Percentiles rank a stretch among this genome's conserved stretches.
Evolutionary conservation across 2,329 filamentous ascomycete genomes (phyloP).

Genomic region (Fusarium transvaalense): DNA sequence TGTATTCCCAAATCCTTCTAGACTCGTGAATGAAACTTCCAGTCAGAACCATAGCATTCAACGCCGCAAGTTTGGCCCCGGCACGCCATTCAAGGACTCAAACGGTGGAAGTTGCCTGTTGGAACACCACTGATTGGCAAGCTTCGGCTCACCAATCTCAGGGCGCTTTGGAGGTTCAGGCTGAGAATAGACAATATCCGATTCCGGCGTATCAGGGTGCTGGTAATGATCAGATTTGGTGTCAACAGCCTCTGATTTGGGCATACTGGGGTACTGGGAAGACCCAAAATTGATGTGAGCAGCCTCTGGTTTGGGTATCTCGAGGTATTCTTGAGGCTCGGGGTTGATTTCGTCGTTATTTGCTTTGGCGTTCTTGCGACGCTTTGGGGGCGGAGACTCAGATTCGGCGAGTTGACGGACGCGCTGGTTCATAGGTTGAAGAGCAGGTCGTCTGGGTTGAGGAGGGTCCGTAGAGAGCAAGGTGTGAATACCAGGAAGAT

Average conservation of each 20-base stretch:
- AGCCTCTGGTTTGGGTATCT: not conserved
- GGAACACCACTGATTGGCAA: not conserved
- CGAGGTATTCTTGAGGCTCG: not conserved
- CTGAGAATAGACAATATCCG: not conserved
- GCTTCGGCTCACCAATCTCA: not conserved
- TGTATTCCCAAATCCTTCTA: not conserved
- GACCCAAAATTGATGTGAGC: too few species aligned
- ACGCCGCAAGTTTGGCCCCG: not conserved
- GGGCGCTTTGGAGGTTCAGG: not conserved
- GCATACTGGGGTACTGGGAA: too few species aligned
- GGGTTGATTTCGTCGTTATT: not conserved
- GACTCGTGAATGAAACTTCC: not conserved
- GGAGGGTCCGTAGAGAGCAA: not conserved
- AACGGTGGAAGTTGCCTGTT: not conserved
- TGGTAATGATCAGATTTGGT: too few species aligned
- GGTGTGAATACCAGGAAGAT: not conserved
- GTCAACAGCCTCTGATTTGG: too few species aligned
- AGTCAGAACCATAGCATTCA: not conserved
- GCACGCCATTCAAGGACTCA: not conserved
- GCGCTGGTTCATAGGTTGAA: not conserved
- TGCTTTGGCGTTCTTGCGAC: not conserved
- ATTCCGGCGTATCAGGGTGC: too few species aligned
- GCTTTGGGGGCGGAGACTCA: too few species aligned
- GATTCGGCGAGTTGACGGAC: not conserved
- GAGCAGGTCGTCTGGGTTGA: not conserved